Base-by-base conservation (phyloP, 1,284 basidiomycete species). In the Coriolopsis trogii region DNA sequence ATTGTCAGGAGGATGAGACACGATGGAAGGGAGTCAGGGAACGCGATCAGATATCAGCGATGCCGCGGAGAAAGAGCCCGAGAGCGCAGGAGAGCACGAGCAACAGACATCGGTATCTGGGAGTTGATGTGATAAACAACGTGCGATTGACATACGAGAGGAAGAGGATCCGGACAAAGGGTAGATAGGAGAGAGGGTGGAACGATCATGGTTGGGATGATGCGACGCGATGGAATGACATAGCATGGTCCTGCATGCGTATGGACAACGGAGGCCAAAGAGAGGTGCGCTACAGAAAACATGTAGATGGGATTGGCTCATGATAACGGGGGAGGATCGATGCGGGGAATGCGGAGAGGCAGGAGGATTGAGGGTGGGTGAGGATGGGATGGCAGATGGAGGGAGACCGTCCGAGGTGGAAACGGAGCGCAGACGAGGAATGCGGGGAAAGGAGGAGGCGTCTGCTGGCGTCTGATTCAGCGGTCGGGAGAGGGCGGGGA, bases 151-250 rank as follows among this genome's bases (percentile, higher is more conserved):
- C 26, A 25, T 16, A 33, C 24, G 37, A 31, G 3, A 16, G 40
- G 23, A 23, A 7, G 24, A 10, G 10, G 3, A 26, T 29, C 37
- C 46, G 45, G 45, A 40, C 23, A 21, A 20, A 23, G 39, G 45
- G 30, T 42, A 45, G 48, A 34, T 47, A 58, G 53, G 50, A 30
- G 45, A 56, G 45, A 6, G 40, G 21, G 39, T 42, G 29, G 50
- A 33, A 38, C 46, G 46, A 53, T 53, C 37, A 25, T 43, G 45
- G n/a, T n/a, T n/a, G n/a, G n/a, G n/a, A 49, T 59, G 47, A 43
- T 50, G 37, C 38, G 52, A 58, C 47, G 49, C n/a, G 49, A 53
- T 56, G 49, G 41, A 43, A 39, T 36, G 20, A 18, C 25, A 29
- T 6, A n/a, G n/a, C n/a, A n/a, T 23, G 38, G 38, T 15, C 18